Conservation (phyloP, 331 rosid species). For the Malus hybrid region DNA sequence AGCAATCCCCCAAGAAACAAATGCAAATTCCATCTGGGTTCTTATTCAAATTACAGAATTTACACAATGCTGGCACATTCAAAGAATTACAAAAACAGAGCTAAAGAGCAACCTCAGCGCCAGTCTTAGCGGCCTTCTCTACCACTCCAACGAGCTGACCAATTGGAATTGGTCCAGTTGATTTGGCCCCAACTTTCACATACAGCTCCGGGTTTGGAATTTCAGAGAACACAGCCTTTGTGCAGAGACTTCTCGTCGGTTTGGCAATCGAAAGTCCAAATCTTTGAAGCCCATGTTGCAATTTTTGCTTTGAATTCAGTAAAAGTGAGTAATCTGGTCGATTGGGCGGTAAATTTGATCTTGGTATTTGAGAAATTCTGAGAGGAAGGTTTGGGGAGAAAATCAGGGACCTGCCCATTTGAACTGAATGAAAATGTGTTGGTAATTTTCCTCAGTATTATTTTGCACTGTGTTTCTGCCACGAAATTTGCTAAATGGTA, state of each 20-base stretch:
- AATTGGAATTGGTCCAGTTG: slow-evolving; percentile 58
- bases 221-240: too few species aligned
- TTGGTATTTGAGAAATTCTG: too few species aligned
- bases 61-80: neutral
- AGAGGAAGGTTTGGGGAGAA: slow-evolving; percentile 19
- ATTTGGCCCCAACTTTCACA: slow-evolving; percentile 51
- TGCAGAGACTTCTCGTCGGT: too few species aligned
- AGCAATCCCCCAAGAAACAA: neutral
- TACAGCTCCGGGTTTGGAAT: slow-evolving; percentile 11
- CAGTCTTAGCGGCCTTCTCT: slow-evolving; percentile 72
- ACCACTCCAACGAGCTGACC: slow-evolving; percentile 65
- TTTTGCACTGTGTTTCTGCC: neutral
- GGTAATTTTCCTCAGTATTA: neutral
- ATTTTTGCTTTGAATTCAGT: too few species aligned
- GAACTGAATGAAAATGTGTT: neutral
- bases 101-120: slow-evolving; percentile 63
- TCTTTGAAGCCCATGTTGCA: too few species aligned
- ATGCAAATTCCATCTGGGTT: too few species aligned
- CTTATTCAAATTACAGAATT: neutral
- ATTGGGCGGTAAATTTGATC: too few species aligned
- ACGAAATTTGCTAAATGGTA: neutral
- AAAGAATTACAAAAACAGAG: neutral
- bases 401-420: slow-evolving; percentile 37
- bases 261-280: too few species aligned
- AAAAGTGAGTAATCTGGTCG: too few species aligned